phyloP scores from a whole-genome alignment of 306 rosid species.

The Pterocarpus macrocarpus region DNA sequence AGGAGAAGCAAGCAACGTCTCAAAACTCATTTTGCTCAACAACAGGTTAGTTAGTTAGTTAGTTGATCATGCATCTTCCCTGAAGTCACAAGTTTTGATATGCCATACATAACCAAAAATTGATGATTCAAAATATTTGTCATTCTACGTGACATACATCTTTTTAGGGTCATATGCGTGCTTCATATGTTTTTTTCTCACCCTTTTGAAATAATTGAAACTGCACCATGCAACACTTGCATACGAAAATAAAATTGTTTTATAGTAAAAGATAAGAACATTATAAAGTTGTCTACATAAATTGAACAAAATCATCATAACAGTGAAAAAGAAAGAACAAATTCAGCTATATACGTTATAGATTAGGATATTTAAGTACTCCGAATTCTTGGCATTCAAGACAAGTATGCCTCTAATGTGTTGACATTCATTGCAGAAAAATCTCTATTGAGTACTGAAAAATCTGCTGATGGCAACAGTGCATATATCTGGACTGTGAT shows the following conservation, averaged over 20 bases:
- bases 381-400: conserved; percentile 19
- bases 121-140: conserved; percentile 5
- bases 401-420: conserved; percentile 14
- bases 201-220: too few species aligned
- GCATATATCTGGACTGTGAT: conserved; percentile 53
- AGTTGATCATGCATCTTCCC: conserved; percentile 15
- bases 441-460: conserved; percentile 38
- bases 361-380: background rate
- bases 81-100: conserved; percentile 23
- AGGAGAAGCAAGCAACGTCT: conserved; percentile 48
- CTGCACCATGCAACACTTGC: too few species aligned
- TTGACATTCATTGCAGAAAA: conserved; percentile 55
- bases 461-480: conserved; percentile 34
- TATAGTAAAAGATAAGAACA: too few species aligned
- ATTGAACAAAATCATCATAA: too few species aligned
- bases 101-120: conserved; percentile 28
- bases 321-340: background rate
- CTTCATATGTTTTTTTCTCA: too few species aligned
- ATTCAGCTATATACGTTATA: background rate
- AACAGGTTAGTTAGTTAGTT: conserved; percentile 53
- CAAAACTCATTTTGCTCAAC: conserved; percentile 46
- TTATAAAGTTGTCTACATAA: too few species aligned
- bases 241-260: too few species aligned
- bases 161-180: too few species aligned
- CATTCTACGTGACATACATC: background rate